phyloP scores from a whole-genome alignment of 139 green algal genomes.

The Trebouxia sp. region DNA sequence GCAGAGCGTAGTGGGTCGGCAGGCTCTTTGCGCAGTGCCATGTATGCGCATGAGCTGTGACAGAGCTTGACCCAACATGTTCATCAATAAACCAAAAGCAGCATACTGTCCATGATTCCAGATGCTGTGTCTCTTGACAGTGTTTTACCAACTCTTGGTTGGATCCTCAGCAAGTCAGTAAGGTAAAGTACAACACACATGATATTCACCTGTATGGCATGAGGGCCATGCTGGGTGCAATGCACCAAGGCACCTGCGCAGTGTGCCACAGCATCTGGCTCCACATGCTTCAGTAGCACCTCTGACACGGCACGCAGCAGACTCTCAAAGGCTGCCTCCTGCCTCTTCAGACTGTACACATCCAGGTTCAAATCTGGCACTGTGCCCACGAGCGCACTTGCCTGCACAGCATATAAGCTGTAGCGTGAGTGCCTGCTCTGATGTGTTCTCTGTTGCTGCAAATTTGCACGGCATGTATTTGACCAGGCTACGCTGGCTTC shows the following conservation, averaged over 20 bases:
- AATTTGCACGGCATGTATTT: too few species aligned
- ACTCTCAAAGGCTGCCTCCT: conserved; percentile 29
- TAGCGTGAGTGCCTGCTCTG: background rate
- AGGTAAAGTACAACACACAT: too few species aligned
- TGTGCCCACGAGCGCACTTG: conserved; percentile 48
- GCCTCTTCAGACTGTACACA: conserved; percentile 53
- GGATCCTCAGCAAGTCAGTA: too few species aligned
- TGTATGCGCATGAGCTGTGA: too few species aligned
- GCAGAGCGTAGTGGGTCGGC: too few species aligned
- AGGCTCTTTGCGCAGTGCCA: too few species aligned
- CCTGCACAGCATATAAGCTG: conserved; percentile 34
- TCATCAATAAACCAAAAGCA: too few species aligned
- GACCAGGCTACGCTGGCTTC: too few species aligned
- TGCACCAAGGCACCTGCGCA: conserved; percentile 39
- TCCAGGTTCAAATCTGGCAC: conserved; percentile 62
- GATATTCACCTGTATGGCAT: conserved; percentile 32
- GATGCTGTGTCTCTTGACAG: too few species aligned
- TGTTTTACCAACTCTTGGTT: too few species aligned
- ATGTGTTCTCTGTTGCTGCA: background rate
- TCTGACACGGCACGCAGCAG: conserved; percentile 48
- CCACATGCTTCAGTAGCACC: conserved; percentile 45
- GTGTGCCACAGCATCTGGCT: conserved; percentile 28
- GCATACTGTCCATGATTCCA: too few species aligned
- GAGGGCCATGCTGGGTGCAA: conserved; percentile 31
- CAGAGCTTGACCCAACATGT: too few species aligned